These are phyloP conservation scores for Syzygium grande DNA, from an alignment of 345 rosid species.

Conservation along the genomic window DNA sequence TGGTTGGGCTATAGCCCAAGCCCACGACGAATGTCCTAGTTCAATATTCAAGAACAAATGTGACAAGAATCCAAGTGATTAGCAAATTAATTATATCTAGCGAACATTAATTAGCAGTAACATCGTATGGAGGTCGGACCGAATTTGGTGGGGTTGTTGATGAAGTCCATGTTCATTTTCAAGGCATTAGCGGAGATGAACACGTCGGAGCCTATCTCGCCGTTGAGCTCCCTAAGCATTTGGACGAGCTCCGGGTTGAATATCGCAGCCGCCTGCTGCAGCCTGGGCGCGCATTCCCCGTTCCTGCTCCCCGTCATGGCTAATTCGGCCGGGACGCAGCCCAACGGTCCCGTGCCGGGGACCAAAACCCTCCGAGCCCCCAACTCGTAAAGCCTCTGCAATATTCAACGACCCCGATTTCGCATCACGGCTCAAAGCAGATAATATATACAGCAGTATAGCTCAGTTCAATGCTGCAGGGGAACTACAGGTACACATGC, in stretches of 20 bases:
- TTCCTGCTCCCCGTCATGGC: slow-evolving; percentile 29
- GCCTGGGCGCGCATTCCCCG: slow-evolving; percentile 30
- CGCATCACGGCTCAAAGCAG: neutral
- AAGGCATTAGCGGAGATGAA: slow-evolving; percentile 30
- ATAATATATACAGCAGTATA: neutral
- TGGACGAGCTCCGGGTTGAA: slow-evolving; percentile 33
- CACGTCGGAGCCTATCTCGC: slow-evolving; percentile 24
- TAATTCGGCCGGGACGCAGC: slow-evolving; percentile 36
- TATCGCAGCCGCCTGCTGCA: slow-evolving; percentile 24
- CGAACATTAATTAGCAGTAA: neutral
- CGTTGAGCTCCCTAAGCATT: slow-evolving; percentile 25
- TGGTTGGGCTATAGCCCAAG: neutral
- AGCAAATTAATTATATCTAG: neutral
- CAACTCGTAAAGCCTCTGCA: slow-evolving; percentile 17
- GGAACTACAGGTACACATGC: too few species aligned
- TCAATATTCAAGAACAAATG: neutral
- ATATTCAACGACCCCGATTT: neutral
- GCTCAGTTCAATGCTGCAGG: too few species aligned
- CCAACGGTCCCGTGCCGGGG: slow-evolving; percentile 46
- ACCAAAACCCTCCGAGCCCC: slow-evolving; percentile 42
- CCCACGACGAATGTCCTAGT: neutral
- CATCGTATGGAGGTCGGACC: slow-evolving; percentile 4
- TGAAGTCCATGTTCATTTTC: slow-evolving; percentile 26
- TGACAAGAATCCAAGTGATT: neutral
- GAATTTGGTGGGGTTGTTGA: slow-evolving; percentile 22